phyloP scores from a whole-genome alignment of 768 basidiomycete species.

The Termitomyces sp. region DNA sequence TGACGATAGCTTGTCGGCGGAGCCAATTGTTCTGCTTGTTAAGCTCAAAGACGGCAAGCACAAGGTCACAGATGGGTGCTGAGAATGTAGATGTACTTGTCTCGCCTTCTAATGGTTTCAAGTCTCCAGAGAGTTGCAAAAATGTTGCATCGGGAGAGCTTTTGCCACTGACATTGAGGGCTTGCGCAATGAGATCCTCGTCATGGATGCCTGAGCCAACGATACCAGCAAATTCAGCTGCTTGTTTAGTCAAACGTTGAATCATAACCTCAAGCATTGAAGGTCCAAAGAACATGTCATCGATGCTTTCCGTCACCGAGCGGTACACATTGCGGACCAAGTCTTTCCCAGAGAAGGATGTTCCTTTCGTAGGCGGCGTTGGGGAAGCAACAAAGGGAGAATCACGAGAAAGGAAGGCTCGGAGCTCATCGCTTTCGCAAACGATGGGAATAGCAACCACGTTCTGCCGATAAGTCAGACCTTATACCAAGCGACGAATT shows the following conservation, averaged over 20 bases:
- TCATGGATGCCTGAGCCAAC: constrained; percentile 74
- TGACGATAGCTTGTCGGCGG: constrained; percentile 89
- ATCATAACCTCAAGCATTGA: constrained; percentile 96
- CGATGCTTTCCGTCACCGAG: constrained; percentile 90
- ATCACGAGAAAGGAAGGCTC: constrained; percentile 82
- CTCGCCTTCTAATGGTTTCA: constrained; percentile 82
- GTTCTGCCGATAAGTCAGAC: constrained; percentile 36
- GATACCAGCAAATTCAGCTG: constrained; percentile 82
- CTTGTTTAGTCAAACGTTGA: constrained; percentile 83
- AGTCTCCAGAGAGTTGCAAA: constrained; percentile 67
- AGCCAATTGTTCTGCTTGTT: constrained; percentile 98
- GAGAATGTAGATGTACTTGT: constrained; percentile 87
- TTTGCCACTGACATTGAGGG: constrained; percentile 66
- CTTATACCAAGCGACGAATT: background rate
- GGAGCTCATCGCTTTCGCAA: constrained; percentile 78
- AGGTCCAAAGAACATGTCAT: constrained; percentile 95
- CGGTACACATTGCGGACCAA: constrained; percentile 86
- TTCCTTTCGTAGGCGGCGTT: constrained; percentile 33
- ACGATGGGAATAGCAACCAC: constrained; percentile 67
- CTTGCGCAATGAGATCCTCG: constrained; percentile 81
- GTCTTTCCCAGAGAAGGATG: constrained; percentile 60
- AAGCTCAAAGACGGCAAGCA: constrained; percentile 91
- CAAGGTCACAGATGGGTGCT: constrained; percentile 88
- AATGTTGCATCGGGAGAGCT: constrained; percentile 61
- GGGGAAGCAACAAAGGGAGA: constrained; percentile 73